Evolutionary conservation across 2,329 filamentous ascomycete genomes (phyloP).

Genomic region (Xylariaceae sp.): DNA sequence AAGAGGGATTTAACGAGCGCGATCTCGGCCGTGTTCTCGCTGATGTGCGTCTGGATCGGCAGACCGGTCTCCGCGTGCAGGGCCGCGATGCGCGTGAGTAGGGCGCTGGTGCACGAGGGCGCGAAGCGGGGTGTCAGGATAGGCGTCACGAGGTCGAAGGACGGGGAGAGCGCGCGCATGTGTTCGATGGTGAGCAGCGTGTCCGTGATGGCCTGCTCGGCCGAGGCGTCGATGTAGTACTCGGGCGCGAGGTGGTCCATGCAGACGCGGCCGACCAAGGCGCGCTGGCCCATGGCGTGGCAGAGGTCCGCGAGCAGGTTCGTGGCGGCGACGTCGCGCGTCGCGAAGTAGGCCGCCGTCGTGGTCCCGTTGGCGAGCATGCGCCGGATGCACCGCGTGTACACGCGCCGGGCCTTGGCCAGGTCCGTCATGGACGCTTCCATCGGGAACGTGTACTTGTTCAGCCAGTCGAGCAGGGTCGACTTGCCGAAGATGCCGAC

Average conservation of each 20-base stretch:
- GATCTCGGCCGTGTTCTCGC: conserved; percentile 73
- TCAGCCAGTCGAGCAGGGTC: conserved; percentile 88
- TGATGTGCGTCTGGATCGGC: conserved; percentile 83
- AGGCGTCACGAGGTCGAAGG: conserved; percentile 60
- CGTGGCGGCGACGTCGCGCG: conserved; percentile 79
- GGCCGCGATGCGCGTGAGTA: conserved; percentile 58
- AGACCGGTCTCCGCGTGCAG: conserved; percentile 59
- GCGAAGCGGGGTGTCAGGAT: conserved; percentile 74
- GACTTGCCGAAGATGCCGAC: conserved; percentile 88
- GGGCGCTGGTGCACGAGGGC: conserved; percentile 52
- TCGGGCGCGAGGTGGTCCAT: conserved; percentile 78
- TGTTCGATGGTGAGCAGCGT: conserved; percentile 60
- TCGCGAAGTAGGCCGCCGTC: conserved; percentile 91
- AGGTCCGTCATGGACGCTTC: conserved; percentile 68
- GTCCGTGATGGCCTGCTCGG: conserved; percentile 49
- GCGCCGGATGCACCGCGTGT: conserved; percentile 69
- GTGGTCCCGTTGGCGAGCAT: conserved; percentile 90
- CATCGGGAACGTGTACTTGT: conserved; percentile 91
- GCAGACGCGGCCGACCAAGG: conserved; percentile 88
- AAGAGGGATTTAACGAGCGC: conserved; percentile 66
- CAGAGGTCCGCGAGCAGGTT: conserved; percentile 86
- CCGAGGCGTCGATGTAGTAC: conserved; percentile 72
- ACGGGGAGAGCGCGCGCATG: conserved; percentile 62
- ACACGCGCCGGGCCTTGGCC: conserved; percentile 62
- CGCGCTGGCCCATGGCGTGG: conserved; percentile 72